These are phyloP conservation scores for Melastoma malabathricum DNA, from an alignment of 345 rosid genomes.

Conservation along the genomic window DNA sequence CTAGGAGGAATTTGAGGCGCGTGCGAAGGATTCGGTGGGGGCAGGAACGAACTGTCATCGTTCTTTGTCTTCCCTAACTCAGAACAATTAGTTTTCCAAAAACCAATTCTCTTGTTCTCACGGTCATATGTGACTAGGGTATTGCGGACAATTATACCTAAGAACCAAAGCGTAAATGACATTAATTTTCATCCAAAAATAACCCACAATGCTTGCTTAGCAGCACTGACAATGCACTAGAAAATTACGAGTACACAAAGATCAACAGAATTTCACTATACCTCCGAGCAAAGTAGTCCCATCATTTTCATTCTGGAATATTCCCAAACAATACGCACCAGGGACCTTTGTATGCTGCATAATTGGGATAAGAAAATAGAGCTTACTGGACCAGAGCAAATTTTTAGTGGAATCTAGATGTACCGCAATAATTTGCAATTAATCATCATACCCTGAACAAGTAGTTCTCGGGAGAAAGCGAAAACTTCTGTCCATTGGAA, in stretches of 20 bases:
- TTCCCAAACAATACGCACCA: slow-evolving; percentile 75
- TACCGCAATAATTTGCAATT: no score
- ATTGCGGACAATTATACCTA: slow-evolving; percentile 83
- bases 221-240: neutral
- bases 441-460: slow-evolving; percentile 41
- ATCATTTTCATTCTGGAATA: slow-evolving; percentile 74
- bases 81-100: slow-evolving; percentile 98
- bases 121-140: slow-evolving; percentile 89
- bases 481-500: slow-evolving; percentile 45
- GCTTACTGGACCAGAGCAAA: slow-evolving; percentile 3
- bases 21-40: slow-evolving; percentile 20
- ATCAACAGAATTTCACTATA: slow-evolving; percentile 8
- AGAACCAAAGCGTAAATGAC: neutral
- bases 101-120: slow-evolving; percentile 71
- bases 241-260: neutral
- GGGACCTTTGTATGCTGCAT: slow-evolving; percentile 64
- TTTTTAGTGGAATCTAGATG: no score
- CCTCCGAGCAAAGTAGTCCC: slow-evolving; percentile 88
- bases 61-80: slow-evolving; percentile 64
- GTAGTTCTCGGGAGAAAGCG: slow-evolving; percentile 87
- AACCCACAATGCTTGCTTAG: neutral
- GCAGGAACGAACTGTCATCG: slow-evolving; percentile 23
- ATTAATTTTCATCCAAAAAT: neutral
- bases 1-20: slow-evolving; percentile 11
- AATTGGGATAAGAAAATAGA: slow-evolving; percentile 1